These are phyloP conservation scores for Sporisorium exsertum DNA, from an alignment of 1,284 basidiomycete genomes.

Conservation along the genomic window DNA sequence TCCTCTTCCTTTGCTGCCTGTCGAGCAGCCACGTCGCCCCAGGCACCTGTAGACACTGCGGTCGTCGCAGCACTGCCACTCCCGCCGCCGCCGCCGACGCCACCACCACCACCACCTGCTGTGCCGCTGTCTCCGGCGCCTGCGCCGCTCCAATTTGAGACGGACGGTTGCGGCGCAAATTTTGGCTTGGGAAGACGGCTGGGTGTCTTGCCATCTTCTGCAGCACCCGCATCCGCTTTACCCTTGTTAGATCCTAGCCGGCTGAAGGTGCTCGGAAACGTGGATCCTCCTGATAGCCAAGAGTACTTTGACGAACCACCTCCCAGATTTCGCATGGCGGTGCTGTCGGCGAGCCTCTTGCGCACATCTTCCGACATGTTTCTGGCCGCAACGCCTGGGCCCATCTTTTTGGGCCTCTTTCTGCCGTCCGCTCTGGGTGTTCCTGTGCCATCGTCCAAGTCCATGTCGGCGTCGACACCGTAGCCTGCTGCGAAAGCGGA, in stretches of 20 bases:
- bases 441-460: conserved; percentile 41
- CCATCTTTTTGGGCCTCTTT: conserved; percentile 58
- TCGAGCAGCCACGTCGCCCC: conserved; percentile 65
- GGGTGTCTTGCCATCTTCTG: conserved; percentile 24
- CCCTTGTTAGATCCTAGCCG: conserved; percentile 37
- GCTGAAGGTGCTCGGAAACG: conserved; percentile 32
- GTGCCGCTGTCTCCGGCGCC: conserved; percentile 10
- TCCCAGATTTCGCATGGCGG: conserved; percentile 64
- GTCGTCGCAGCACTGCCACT: background rate
- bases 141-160: conserved; percentile 28
- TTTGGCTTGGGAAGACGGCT: conserved; percentile 60
- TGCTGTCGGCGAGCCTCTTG: conserved; percentile 65
- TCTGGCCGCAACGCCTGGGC: conserved; percentile 52
- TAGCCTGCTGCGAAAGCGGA: conserved; percentile 40
- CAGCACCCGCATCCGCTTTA: conserved; percentile 25
- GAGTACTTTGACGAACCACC: conserved; percentile 58
- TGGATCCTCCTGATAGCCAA: conserved; percentile 47
- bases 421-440: conserved; percentile 34
- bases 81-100: background rate
- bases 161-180: conserved; percentile 58
- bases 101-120: background rate
- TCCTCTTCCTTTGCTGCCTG: conserved; percentile 63
- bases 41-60: conserved; percentile 50
- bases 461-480: conserved; percentile 31
- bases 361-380: conserved; percentile 67